These are phyloP conservation scores for Neonothopanus nambi DNA, from an alignment of 1,284 basidiomycete species.

Conservation along the genomic window DNA sequence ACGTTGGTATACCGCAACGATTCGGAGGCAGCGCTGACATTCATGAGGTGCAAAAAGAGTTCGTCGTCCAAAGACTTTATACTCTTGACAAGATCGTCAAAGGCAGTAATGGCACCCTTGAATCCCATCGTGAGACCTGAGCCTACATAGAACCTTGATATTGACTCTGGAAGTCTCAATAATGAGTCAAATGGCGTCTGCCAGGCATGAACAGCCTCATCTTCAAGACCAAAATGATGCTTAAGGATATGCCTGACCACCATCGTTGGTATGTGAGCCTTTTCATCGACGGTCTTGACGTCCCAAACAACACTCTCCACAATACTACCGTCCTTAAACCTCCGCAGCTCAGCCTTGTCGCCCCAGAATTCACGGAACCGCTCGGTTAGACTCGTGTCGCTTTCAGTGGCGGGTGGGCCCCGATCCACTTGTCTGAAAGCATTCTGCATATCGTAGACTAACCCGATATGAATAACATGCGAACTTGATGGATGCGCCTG, in stretches of 20 bases:
- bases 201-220: constrained; percentile 53
- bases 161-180: constrained; percentile 62
- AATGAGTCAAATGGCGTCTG: constrained; percentile 68
- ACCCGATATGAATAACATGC: constrained; percentile 63
- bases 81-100: constrained; percentile 76
- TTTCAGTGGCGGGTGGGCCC: constrained; percentile 76
- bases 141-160: constrained; percentile 51
- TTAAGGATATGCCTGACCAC: constrained; percentile 77
- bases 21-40: constrained; percentile 74
- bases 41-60: constrained; percentile 83
- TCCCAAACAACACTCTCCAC: constrained; percentile 95
- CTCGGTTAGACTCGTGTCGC: constrained; percentile 49
- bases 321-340: constrained; percentile 96
- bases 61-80: constrained; percentile 71
- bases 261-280: constrained; percentile 74
- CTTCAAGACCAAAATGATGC: constrained; percentile 70
- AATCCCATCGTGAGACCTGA: constrained; percentile 63
- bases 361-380: constrained; percentile 92
- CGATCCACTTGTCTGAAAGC: constrained; percentile 87
- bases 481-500: constrained; percentile 51
- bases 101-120: constrained; percentile 77
- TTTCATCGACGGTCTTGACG: constrained; percentile 71
- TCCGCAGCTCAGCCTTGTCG: constrained; percentile 86
- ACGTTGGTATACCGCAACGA: constrained; percentile 82
- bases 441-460: constrained; percentile 70